Evolutionary conservation across 192 early-diverging fungal genomes (phyloP), one percentile per base, ranked within the genome.

Genomic region (Rhizophagus prolifer): DNA sequence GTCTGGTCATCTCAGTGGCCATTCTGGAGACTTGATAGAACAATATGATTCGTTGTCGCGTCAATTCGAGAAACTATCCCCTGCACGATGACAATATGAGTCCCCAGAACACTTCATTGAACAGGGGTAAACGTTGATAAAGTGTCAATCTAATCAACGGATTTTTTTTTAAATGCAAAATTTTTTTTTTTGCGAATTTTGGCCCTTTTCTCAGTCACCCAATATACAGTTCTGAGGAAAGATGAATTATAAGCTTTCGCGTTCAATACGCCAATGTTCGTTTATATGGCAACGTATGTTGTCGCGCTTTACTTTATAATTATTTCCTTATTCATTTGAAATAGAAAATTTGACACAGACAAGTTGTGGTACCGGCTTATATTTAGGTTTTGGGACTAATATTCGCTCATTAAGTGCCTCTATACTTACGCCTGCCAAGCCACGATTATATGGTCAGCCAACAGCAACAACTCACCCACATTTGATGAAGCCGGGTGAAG

Each of bases 381-480:
- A 44, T 12, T 44, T 44, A 70, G 69, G 44, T 23, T 28, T 70
- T 12, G 28, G 21, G 21, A 47, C 26, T 14, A 47, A 19, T 21
- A 46, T 25, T 26, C 71, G 71, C 23, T 58, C 58, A 59, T 73
- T 58, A 25, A 28, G 50, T 31, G 60, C 71, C 21, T 36, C 65
- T 44, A 23, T 28, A 31, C 68, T 62, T 60, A 70, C 31, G 3
- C 74, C 58, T 21, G 38, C 58, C 0, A 13, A 41, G 9, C 21
- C 74, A 21, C 21, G 79, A n/a, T 72, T 75, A 10, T 84, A 80
- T 79, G 97, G 97, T 10, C 97, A 98, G 80, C 93, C 95, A 10
- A 89, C 92, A 5, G 89, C 88, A 62, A 80, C 89, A 38, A 94
- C 93, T 9, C 97, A 96, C 72, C 94, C 95, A 1, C 90, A 96